Evolutionary conservation across 2,329 filamentous ascomycete genomes (phyloP).

Genomic region (Rachicladosporium sp.): DNA sequence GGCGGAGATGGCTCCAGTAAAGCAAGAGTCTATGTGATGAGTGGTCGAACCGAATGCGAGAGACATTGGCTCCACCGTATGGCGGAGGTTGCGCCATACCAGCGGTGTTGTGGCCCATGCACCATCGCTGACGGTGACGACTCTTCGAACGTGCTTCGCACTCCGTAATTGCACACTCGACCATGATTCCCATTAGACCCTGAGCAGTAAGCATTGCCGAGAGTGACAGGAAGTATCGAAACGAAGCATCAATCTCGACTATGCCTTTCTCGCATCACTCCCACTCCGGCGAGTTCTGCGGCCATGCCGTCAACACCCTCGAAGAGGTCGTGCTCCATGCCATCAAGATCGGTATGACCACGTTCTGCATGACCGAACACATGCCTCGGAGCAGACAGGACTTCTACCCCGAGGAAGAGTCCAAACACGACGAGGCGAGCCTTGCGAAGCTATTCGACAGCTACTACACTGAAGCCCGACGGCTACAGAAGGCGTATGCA

Average conservation of each 20-base stretch:
- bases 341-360: conserved; percentile 64
- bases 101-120: no score
- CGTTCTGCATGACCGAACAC: conserved; percentile 85
- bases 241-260: background rate
- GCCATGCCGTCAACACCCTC: conserved; percentile 73
- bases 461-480: conserved; percentile 64
- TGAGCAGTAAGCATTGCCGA: no score
- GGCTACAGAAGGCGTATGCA: conserved; percentile 59
- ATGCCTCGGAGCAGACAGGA: conserved; percentile 74
- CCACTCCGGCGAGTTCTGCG: conserved; percentile 95
- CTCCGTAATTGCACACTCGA: no score
- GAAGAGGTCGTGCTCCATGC: conserved; percentile 74
- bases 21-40: no score
- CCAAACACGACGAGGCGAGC: conserved; percentile 28
- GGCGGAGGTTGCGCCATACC: no score
- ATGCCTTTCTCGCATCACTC: conserved; percentile 99
- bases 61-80: no score
- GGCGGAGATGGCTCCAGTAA: no score
- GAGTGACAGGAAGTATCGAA: no score
- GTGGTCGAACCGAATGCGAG: no score
- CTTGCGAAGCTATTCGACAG: conserved; percentile 48
- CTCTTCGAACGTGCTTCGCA: no score
- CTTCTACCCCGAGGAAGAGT: conserved; percentile 75
- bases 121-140: no score
- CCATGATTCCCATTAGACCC: no score